Evolutionary conservation across 768 basidiomycete species (phyloP).

Genomic region (Coprinopsis marcescibilis): DNA sequence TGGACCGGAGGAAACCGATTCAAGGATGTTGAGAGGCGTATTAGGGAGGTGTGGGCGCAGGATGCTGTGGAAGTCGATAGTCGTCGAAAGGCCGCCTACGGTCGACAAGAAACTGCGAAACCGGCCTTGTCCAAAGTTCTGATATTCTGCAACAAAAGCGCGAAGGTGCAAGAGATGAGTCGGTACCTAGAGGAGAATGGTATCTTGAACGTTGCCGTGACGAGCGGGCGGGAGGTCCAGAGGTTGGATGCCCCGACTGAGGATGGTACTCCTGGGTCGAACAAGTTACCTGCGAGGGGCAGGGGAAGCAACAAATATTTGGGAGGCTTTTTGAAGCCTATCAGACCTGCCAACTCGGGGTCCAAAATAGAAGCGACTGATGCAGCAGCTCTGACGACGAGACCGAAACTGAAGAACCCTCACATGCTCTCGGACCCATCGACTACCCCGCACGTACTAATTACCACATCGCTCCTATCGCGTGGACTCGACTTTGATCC

Average conservation of each 20-base stretch:
- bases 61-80: slow-evolving; percentile 35
- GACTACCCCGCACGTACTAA: slow-evolving; percentile 57
- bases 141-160: slow-evolving; percentile 77
- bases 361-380: too few relatives aligned
- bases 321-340: slow-evolving; percentile 59
- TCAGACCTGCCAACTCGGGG: slow-evolving; percentile 5
- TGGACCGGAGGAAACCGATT: slow-evolving; percentile 80
- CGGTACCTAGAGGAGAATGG: slow-evolving; percentile 53
- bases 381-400: slow-evolving; percentile 5
- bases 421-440: slow-evolving; percentile 21
- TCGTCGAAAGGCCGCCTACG: slow-evolving; percentile 11
- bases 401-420: slow-evolving; percentile 4
- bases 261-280: background rate
- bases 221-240: slow-evolving; percentile 53
- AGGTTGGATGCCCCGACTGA: slow-evolving; percentile 13
- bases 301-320: slow-evolving; percentile 73
- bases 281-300: background rate
- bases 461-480: slow-evolving; percentile 88
- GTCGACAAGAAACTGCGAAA: background rate
- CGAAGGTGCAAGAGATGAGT: slow-evolving; percentile 59
- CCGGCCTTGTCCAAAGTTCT: slow-evolving; percentile 57
- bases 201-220: slow-evolving; percentile 60
- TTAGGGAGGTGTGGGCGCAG: slow-evolving; percentile 70
- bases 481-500: slow-evolving; percentile 87
- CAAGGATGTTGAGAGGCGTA: slow-evolving; percentile 71